A percentile compares a stretch with the other conserved stretches of the same genome.
phyloP scores from a whole-genome alignment of 176 grass and related monocot genomes.

The Carex kokanica region DNA sequence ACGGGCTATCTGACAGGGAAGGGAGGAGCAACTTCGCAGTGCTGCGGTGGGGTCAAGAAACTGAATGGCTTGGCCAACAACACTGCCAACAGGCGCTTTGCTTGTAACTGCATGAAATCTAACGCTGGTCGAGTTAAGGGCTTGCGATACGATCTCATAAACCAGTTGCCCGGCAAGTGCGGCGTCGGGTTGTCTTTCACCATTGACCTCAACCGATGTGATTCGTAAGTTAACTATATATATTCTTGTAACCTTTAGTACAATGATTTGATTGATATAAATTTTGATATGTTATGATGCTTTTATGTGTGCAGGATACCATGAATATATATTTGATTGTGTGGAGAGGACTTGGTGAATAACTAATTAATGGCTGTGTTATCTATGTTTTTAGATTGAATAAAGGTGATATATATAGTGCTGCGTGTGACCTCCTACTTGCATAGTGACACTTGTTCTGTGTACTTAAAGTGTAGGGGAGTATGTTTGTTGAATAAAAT shows the following conservation, averaged over 20 bases:
- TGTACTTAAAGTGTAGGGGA: not conserved
- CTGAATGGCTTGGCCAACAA: not conserved
- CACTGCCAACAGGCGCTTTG: not conserved
- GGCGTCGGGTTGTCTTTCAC: slow-evolving; percentile 10
- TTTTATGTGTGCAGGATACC: slow-evolving; percentile 1
- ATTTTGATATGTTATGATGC: not conserved
- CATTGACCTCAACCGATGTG: slow-evolving; percentile 8
- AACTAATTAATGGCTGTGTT: not conserved
- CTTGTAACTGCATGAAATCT: slow-evolving; percentile 22
- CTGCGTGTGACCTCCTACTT: not conserved
- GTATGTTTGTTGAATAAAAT: not conserved
- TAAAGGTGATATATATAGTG: not conserved
- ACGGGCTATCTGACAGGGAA: not conserved
- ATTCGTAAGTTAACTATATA: slow-evolving; percentile 1
- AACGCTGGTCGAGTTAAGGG: slow-evolving; percentile 8
- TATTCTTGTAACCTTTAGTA: not conserved
- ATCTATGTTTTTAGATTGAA: not conserved
- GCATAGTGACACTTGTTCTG: not conserved
- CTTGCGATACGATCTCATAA: not conserved
- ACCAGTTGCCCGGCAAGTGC: not conserved
- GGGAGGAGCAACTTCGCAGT: not conserved
- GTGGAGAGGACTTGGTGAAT: not conserved
- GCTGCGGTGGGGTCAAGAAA: not conserved
- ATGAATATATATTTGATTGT: not conserved
- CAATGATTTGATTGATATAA: no score